Evolutionary conservation across 495 filamentous ascomycete genomes (phyloP).

Genomic region (Pseudoneurospora amorphoporcata): DNA sequence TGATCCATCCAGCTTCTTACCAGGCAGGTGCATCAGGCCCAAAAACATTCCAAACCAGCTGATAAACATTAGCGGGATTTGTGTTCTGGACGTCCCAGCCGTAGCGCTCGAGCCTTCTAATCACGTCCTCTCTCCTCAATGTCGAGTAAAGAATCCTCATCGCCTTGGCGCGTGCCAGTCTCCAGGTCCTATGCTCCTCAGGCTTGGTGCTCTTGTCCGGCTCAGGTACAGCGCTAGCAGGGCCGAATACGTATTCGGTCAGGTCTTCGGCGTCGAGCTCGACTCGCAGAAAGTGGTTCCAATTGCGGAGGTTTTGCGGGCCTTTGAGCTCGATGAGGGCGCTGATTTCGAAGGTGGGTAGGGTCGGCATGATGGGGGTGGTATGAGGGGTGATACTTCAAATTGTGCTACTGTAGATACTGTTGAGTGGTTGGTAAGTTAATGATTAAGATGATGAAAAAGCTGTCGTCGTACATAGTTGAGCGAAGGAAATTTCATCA

Average conservation of each 20-base stretch:
- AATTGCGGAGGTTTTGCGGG: neutral
- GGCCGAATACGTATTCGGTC: neutral
- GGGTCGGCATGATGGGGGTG: too few species aligned
- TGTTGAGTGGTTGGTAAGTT: too few species aligned
- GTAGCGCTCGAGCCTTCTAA: neutral
- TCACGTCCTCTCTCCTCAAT: neutral
- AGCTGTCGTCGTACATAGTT: neutral
- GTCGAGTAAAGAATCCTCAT: neutral
- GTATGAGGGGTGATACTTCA: too few species aligned
- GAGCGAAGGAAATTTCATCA: neutral
- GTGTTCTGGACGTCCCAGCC: neutral
- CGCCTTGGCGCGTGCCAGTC: neutral
- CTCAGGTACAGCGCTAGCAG: neutral
- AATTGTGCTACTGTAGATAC: too few species aligned
- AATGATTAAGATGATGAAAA: too few species aligned
- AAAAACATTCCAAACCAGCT: neutral
- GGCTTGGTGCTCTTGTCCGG: neutral
- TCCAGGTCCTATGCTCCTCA: neutral
- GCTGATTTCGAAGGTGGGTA: neutral
- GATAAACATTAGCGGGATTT: neutral
- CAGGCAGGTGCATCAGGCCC: neutral
- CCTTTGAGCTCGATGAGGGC: neutral
- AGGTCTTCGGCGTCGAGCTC: neutral
- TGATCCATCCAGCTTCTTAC: neutral
- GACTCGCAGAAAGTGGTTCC: neutral